Conservation (phyloP, 495 filamentous ascomycete genomes). For the Opeltia flavorubescens region DNA sequence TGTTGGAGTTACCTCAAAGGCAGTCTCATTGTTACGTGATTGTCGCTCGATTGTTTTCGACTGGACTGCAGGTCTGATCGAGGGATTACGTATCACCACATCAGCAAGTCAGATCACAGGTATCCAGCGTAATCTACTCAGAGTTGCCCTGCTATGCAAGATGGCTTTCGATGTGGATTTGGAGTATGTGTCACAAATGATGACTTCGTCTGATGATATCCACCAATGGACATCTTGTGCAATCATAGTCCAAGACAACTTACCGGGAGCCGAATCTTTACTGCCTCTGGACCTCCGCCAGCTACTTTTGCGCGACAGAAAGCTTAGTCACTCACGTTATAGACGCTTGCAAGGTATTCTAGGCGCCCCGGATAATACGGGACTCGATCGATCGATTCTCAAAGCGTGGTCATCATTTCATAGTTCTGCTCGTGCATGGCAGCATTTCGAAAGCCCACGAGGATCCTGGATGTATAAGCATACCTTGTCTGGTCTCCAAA, state of each 20-base stretch:
- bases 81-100: background rate
- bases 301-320: background rate
- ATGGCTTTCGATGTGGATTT: slow-evolving; percentile 4
- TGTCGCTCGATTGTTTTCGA: background rate
- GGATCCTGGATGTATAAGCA: background rate
- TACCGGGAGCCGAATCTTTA: background rate
- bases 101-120: background rate
- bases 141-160: slow-evolving; percentile 3
- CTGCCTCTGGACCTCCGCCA: background rate
- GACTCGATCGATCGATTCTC: background rate
- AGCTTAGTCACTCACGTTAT: background rate
- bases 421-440: background rate
- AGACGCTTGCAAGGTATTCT: background rate
- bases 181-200: background rate
- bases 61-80: background rate
- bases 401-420: background rate
- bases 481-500: background rate
- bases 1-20: background rate
- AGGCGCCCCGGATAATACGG: background rate
- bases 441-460: background rate
- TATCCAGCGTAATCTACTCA: background rate
- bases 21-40: background rate
- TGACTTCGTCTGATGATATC: background rate
- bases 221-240: background rate
- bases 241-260: background rate